A percentile compares a stretch with the other conserved stretches of the same genome.
These are phyloP conservation scores for Fusarium oligoseptatum DNA, from an alignment of 2,329 filamentous ascomycete genomes.

Conservation along the genomic window DNA sequence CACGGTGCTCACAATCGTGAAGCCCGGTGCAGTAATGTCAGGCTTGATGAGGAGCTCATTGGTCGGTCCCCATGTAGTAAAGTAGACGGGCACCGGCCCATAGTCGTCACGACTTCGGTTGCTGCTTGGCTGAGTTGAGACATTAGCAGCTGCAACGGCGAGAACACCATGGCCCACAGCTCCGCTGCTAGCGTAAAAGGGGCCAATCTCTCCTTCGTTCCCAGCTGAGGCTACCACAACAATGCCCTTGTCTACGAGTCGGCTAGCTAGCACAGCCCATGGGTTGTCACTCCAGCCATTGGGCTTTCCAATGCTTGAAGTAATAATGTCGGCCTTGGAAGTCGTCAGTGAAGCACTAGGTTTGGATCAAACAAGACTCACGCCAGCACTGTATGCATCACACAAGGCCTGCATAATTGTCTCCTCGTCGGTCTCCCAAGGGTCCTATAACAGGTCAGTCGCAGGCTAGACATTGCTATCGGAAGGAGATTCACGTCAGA, in stretches of 20 bases:
- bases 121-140: constrained; percentile 58
- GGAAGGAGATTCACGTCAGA: constrained; percentile 44
- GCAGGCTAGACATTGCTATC: background rate
- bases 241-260: constrained; percentile 60
- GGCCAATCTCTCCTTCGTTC: constrained; percentile 62
- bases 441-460: constrained; percentile 32
- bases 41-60: constrained; percentile 66
- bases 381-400: constrained; percentile 53
- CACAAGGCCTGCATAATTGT: constrained; percentile 54
- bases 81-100: constrained; percentile 57
- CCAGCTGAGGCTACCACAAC: constrained; percentile 65
- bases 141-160: constrained; percentile 55
- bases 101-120: constrained; percentile 44
- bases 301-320: constrained; percentile 55
- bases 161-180: constrained; percentile 52
- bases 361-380: constrained; percentile 22
- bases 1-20: constrained; percentile 64
- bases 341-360: background rate
- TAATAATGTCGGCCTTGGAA: constrained; percentile 58
- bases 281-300: constrained; percentile 58
- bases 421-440: constrained; percentile 51
- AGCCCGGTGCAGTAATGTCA: constrained; percentile 63
- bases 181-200: constrained; percentile 58
- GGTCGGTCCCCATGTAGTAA: constrained; percentile 65
- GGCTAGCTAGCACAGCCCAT: constrained; percentile 57